Evolutionary conservation across 2,329 filamentous ascomycete genomes (phyloP).

Genomic region (Pyricularia grisea): DNA sequence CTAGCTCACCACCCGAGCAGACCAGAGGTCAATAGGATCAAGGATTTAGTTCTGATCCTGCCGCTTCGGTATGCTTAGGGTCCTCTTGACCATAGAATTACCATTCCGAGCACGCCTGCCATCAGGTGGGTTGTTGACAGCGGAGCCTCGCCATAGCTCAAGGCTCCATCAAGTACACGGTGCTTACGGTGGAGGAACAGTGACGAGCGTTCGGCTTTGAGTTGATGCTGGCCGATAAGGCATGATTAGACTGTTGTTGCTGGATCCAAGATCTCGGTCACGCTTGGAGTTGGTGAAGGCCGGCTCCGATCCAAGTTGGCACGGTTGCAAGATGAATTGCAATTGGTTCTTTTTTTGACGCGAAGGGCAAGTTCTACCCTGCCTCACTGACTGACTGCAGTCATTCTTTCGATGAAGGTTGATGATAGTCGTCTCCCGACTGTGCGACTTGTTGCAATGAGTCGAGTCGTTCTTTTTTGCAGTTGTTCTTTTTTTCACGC

Average conservation of each 20-base stretch:
- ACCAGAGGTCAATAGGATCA: background rate
- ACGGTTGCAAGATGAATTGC: background rate
- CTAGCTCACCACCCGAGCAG: background rate
- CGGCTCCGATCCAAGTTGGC: background rate
- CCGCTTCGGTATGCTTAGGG: background rate
- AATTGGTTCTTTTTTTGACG: background rate
- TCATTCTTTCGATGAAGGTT: background rate
- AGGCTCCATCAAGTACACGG: background rate
- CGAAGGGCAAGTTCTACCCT: background rate
- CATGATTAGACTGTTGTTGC: background rate
- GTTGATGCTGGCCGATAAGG: background rate
- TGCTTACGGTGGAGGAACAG: background rate
- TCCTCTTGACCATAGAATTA: background rate
- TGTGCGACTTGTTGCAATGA: background rate
- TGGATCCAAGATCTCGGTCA: background rate
- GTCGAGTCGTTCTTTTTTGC: background rate
- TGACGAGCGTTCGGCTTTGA: background rate
- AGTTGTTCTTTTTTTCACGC: background rate
- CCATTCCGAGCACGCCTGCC: background rate
- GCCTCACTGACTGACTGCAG: background rate
- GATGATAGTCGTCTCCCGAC: background rate
- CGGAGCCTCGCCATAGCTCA: background rate
- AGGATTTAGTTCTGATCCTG: background rate
- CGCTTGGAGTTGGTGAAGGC: background rate
- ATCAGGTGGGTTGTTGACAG: background rate